Conservation (phyloP, 1,139 yeast species). For the Dujonia santamariae region DNA sequence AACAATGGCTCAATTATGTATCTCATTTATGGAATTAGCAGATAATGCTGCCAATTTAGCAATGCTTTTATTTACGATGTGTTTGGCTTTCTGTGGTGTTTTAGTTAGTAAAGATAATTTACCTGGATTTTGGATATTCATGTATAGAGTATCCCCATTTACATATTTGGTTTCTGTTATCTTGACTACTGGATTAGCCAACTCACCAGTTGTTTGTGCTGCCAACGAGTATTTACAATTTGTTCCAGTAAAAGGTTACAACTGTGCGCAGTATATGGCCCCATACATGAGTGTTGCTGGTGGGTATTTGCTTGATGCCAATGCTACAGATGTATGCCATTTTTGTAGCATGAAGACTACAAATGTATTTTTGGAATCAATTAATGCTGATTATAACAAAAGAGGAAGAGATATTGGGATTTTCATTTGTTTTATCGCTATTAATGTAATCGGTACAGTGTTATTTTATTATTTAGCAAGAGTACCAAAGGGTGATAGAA, state of each 20-base stretch:
- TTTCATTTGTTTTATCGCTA: conserved; percentile 40
- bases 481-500: conserved; percentile 54
- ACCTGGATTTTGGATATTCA: conserved; percentile 37
- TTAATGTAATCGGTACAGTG: conserved; percentile 52
- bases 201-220: conserved; percentile 20
- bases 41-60: conserved; percentile 39
- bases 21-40: conserved; percentile 35
- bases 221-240: conserved; percentile 24
- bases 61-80: conserved; percentile 24
- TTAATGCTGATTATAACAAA: conserved; percentile 41
- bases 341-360: conserved; percentile 52
- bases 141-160: conserved; percentile 53
- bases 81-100: conserved; percentile 35
- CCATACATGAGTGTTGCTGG: conserved; percentile 45
- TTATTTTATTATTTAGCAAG: conserved; percentile 72
- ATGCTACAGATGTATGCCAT: conserved; percentile 44
- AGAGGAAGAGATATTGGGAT: conserved; percentile 74
- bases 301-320: conserved; percentile 44
- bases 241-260: conserved; percentile 43
- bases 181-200: conserved; percentile 20
- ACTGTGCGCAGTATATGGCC: conserved; percentile 53
- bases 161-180: conserved; percentile 50
- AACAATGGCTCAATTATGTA: conserved; percentile 37
- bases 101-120: conserved; percentile 22
- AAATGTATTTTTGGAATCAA: conserved; percentile 44